phyloP scores from a whole-genome alignment of 2,329 filamentous ascomycete genomes.

The Blastomyces gilchristii region DNA sequence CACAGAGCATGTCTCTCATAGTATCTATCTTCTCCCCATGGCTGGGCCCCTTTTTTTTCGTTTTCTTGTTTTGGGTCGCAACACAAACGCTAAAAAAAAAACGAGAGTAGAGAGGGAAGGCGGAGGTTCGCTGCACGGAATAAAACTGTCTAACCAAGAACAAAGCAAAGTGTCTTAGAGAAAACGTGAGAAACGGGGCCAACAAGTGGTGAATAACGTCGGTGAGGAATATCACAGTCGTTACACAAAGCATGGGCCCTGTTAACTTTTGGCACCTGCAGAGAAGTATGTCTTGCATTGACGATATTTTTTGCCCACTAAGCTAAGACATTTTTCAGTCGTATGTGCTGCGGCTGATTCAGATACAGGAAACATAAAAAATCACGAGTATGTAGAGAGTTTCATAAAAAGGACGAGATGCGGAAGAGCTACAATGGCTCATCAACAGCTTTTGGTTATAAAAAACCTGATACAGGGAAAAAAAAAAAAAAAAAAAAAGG shows the following conservation, averaged over 20 bases:
- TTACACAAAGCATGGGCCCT: not conserved
- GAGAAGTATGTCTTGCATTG: not conserved
- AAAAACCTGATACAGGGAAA: not conserved
- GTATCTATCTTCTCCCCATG: too few species aligned
- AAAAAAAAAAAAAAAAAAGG: too few species aligned
- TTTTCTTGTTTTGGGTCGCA: too few species aligned
- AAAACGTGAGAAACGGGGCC: not conserved
- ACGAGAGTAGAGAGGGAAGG: too few species aligned
- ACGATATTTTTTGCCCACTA: not conserved
- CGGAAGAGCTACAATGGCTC: not conserved
- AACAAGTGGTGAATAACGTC: not conserved
- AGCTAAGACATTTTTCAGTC: not conserved
- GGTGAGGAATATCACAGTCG: not conserved
- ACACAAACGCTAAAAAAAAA: too few species aligned
- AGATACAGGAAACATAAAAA: not conserved
- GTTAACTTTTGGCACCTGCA: not conserved
- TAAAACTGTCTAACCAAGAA: not conserved
- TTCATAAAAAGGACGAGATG: not conserved
- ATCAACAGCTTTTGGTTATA: not conserved
- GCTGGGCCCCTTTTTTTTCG: too few species aligned
- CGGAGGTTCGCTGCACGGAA: not conserved
- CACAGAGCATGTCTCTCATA: too few species aligned
- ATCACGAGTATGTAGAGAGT: not conserved
- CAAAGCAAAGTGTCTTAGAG: not conserved
- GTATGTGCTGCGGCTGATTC: not conserved